These are phyloP conservation scores for Hypoxylon cercidicola DNA, from an alignment of 495 filamentous ascomycete species.

Conservation along the genomic window DNA sequence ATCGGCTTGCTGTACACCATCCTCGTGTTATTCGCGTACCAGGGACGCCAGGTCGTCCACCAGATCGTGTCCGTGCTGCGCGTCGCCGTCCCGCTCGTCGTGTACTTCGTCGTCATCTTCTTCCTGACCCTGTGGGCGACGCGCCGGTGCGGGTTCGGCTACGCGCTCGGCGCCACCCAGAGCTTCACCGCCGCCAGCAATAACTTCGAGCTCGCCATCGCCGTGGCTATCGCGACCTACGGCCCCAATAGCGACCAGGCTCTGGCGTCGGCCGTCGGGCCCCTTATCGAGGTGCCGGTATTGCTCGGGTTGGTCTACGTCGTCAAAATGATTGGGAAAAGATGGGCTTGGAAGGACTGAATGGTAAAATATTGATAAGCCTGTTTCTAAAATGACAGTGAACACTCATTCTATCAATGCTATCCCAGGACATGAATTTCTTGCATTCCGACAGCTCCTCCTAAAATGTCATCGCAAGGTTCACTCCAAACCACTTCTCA, in stretches of 20 bases:
- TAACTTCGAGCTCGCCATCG: conserved; percentile 94
- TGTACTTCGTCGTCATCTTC: conserved; percentile 84
- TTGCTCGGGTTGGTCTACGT: conserved; percentile 83
- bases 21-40: conserved; percentile 83
- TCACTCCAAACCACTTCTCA: neutral
- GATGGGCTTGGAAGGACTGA: conserved; percentile 67
- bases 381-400: too few relatives aligned
- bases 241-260: conserved; percentile 85
- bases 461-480: conserved; percentile 18
- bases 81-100: conserved; percentile 80
- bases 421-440: too few relatives aligned
- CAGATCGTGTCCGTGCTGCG: conserved; percentile 85
- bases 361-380: neutral
- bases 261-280: conserved; percentile 88
- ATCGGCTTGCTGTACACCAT: conserved; percentile 90
- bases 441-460: conserved; percentile 2
- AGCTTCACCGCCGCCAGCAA: conserved; percentile 96
- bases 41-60: conserved; percentile 80
- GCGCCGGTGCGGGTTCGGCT: conserved; percentile 74
- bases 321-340: conserved; percentile 67
- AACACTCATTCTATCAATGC: neutral
- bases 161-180: conserved; percentile 78
- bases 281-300: conserved; percentile 91
- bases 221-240: conserved; percentile 87
- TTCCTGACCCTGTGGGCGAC: conserved; percentile 69